phyloP scores from a whole-genome alignment of 805 yeast species.

The Candida oleophila region DNA sequence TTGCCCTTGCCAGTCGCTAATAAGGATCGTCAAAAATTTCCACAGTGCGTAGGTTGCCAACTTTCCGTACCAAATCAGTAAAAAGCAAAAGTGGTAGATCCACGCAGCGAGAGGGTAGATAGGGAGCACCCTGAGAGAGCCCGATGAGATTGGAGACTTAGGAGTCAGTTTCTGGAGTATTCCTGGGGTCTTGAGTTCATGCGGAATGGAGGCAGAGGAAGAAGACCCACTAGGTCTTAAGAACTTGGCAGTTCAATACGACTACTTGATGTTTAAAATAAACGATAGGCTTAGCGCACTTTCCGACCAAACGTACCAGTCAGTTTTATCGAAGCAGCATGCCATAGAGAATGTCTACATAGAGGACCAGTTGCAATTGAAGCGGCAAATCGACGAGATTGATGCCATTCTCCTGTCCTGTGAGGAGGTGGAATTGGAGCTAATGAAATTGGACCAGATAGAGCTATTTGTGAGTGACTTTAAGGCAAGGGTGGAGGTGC shows the following conservation, averaged over 20 bases:
- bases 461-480: slow-evolving; percentile 41
- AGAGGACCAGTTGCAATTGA: slow-evolving; percentile 26
- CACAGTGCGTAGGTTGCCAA: neutral
- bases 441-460: slow-evolving; percentile 53
- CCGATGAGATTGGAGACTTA: neutral
- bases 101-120: neutral
- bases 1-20: neutral
- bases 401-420: slow-evolving; percentile 44
- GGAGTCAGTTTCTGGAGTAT: too few species aligned
- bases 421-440: slow-evolving; percentile 49
- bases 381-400: slow-evolving; percentile 38
- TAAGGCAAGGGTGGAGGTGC: slow-evolving; percentile 27
- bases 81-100: neutral
- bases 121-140: neutral
- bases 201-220: slow-evolving; percentile 5
- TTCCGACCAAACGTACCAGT: slow-evolving; percentile 36
- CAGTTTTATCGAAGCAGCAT: slow-evolving; percentile 32
- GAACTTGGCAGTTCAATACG: slow-evolving; percentile 59
- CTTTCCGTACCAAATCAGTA: neutral
- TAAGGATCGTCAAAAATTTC: neutral
- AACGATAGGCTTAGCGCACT: slow-evolving; percentile 52
- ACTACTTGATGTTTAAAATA: slow-evolving; percentile 62
- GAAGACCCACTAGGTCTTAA: slow-evolving; percentile 66
- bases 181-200: too few species aligned
- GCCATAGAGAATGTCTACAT: slow-evolving; percentile 23